Base-by-base conservation (phyloP, 2,329 filamentous ascomycete genomes). In the Colletotrichum liriopes region DNA sequence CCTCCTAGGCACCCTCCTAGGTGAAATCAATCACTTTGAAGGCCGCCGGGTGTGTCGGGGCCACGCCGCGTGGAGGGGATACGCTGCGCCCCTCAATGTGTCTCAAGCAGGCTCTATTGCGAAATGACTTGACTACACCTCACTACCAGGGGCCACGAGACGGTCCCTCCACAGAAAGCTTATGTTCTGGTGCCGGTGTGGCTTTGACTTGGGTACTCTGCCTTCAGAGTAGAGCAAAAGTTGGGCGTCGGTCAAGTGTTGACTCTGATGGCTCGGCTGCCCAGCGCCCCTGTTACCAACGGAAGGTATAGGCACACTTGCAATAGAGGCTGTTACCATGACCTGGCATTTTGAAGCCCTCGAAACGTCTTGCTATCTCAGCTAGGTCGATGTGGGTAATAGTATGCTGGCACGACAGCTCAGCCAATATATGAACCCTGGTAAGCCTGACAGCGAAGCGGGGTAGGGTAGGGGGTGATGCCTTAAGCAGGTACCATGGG, bases 81-180 rank as follows among this genome's bases (percentile, higher is more conserved):
- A 39, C 26, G 51, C 43, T 58, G 32, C 32, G n/a, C 23, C 51
- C 20, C 35, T 52, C 60, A 41, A 51, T 41, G 32, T 32, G 60
- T 32, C 41, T n/a, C 16, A 45, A 23, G 14, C 20, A 45, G 18
- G 29, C 9, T 18, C 35, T 26, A 26, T 55, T 60, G 63, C 18
- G 60, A 52, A 29, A 26, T 3, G 20, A 14, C 43, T 49, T 35
- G 20, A 14, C 12, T 9, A 6, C 54, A 39, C 16, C 20, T 39
- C 11, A 52, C 61, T 26, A 54, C 61, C 35, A 26, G 16, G 26
- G 67, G 62, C 62, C 67, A 37, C 52, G 37, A 52, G 16, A 43
- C 39, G 67, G 45, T 43, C 62, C 51, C 45, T 54, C 20, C 60
- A 37, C 7, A 16, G 54, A 41, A 70, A 70, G 62, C 54, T 66